Evolutionary conservation across 139 green algal species (phyloP).

Genomic region (Tetradesmus lagerheimii): DNA sequence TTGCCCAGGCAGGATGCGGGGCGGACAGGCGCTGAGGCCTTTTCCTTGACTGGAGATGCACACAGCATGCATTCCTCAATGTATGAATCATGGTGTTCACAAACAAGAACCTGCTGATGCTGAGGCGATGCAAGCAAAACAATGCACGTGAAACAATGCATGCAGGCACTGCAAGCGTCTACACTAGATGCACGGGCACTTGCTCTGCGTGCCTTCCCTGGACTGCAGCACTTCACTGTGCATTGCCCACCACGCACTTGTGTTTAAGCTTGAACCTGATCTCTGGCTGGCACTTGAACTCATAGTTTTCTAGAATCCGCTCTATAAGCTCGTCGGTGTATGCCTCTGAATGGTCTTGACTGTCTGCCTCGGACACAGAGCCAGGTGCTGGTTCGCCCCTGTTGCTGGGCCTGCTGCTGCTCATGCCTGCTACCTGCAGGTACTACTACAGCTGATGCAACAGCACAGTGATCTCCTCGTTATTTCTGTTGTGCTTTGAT

Average conservation of each 20-base stretch:
- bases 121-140: not conserved
- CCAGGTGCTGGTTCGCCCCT: not conserved
- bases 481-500: not conserved
- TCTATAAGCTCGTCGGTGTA: conserved; percentile 61
- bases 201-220: not conserved
- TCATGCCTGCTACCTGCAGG: not conserved
- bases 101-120: not conserved
- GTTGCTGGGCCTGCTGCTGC: not conserved
- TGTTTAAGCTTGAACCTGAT: conserved; percentile 66
- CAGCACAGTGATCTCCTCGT: not conserved
- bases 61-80: no score
- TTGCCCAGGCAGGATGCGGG: no score
- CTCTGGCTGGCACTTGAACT: conserved; percentile 63
- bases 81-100: no score
- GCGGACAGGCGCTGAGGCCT: no score
- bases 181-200: not conserved
- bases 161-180: not conserved
- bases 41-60: no score
- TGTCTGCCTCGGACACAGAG: conserved; percentile 14
- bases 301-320: conserved; percentile 63
- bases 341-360: conserved; percentile 30
- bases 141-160: not conserved
- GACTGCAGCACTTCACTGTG: not conserved
- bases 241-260: conserved; percentile 47
- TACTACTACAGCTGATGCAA: not conserved